Conservation (phyloP, 2,329 filamentous ascomycete species). For the Aureobasidium sp. region DNA sequence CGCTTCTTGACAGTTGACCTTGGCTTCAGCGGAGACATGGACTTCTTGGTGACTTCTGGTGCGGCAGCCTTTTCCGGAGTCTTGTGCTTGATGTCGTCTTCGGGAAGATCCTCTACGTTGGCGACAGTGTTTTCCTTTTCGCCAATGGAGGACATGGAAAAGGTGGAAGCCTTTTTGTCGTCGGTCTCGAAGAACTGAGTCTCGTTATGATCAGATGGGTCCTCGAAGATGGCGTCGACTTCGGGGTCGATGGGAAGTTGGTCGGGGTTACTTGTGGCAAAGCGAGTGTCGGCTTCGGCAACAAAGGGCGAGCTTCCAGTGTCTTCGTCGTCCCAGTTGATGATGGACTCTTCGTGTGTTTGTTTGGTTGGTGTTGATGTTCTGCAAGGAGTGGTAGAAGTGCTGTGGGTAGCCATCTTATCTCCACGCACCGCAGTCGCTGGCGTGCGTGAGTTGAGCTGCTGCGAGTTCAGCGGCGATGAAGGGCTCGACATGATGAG, state of each 20-base stretch:
- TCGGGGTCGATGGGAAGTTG: not conserved
- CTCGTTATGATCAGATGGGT: not conserved
- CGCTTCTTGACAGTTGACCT: slow-evolving; percentile 19
- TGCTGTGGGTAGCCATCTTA: not conserved
- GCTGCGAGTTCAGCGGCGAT: slow-evolving; percentile 4
- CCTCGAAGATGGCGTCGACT: slow-evolving; percentile 12
- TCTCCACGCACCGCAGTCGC: not conserved
- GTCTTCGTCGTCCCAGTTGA: slow-evolving; percentile 29
- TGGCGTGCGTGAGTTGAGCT: slow-evolving; percentile 10
- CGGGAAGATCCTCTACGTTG: slow-evolving; percentile 15
- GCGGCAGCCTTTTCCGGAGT: slow-evolving; percentile 8
- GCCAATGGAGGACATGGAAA: not conserved
- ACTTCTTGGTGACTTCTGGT: slow-evolving; percentile 9
- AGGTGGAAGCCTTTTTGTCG: not conserved
- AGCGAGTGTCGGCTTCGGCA: slow-evolving; percentile 30
- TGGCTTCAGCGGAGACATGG: slow-evolving; percentile 19
- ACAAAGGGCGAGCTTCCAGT: slow-evolving; percentile 41
- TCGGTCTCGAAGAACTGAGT: slow-evolving; percentile 6
- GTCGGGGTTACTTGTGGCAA: slow-evolving; percentile 17
- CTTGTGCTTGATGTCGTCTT: slow-evolving; percentile 25
- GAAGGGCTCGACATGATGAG: slow-evolving; percentile 10
- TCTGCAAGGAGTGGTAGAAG: not conserved
- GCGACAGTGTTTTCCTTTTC: slow-evolving; percentile 8
- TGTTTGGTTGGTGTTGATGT: slow-evolving; percentile 7
- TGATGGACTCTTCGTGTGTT: slow-evolving; percentile 14